Percentiles rank a stretch among this genome's conserved stretches.
Conservation (phyloP, 345 rosid genomes). For the Atalantia buxifolia region DNA sequence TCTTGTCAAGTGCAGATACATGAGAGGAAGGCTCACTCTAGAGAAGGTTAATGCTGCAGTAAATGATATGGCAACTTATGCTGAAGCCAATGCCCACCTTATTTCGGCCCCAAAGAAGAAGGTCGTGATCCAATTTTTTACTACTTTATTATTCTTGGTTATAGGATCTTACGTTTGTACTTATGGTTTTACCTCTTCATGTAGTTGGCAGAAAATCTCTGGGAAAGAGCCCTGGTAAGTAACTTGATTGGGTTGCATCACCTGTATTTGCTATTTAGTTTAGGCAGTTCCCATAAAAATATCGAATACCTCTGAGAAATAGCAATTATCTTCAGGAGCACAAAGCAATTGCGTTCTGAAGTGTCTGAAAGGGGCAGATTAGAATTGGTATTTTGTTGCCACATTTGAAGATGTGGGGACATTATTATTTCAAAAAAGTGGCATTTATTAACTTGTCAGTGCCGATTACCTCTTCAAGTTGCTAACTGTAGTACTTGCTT, state of each 20-base stretch:
- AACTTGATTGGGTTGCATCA: neutral
- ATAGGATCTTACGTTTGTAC: constrained; percentile 12
- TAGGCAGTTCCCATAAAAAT: neutral
- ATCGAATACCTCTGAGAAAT: neutral
- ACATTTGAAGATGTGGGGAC: neutral
- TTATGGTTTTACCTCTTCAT: constrained; percentile 10
- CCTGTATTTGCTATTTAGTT: neutral
- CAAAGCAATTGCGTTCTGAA: neutral
- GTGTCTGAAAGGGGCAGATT: neutral
- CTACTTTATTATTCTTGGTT: neutral
- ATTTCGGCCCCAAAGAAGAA: constrained; percentile 78
- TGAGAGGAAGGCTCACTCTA: constrained; percentile 92
- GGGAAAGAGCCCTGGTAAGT: constrained; percentile 93
- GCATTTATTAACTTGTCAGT: neutral
- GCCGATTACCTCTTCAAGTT: neutral
- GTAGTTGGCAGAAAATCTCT: constrained; percentile 76
- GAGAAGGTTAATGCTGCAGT: constrained; percentile 95
- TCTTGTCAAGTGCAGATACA: constrained; percentile 47
- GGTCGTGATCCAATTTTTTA: constrained; percentile 33
- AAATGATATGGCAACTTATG: constrained; percentile 79
- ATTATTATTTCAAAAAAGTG: constrained; percentile 5
- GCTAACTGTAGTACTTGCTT: neutral
- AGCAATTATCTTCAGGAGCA: neutral
- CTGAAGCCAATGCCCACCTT: constrained; percentile 81
- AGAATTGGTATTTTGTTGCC: neutral